Percentiles rank a stretch among this genome's conserved stretches.
These are phyloP conservation scores for Suillus weaverae DNA, from an alignment of 768 basidiomycete genomes.

Conservation along the genomic window DNA sequence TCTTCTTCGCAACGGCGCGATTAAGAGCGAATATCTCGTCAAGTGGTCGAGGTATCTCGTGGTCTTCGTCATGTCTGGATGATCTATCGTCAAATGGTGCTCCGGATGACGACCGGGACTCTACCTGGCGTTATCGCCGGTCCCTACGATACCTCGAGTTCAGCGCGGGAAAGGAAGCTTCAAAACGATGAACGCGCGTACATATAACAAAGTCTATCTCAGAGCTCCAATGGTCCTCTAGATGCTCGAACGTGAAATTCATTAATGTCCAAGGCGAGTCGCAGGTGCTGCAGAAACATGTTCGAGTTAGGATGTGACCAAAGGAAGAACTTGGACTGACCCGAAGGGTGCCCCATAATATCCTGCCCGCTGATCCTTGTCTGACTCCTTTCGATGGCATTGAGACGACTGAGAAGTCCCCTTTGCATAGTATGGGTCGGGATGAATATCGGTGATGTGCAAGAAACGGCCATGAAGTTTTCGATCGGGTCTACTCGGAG, in stretches of 20 bases:
- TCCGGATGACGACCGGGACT: not conserved
- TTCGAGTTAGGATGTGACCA: not conserved
- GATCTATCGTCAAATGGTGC: not conserved
- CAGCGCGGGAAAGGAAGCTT: not conserved
- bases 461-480: conserved; percentile 73
- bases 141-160: conserved; percentile 47
- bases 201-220: conserved; percentile 92
- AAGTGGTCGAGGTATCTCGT: conserved; percentile 74
- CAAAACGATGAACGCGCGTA: conserved; percentile 33
- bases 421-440: conserved; percentile 63
- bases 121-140: conserved; percentile 74
- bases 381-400: conserved; percentile 64
- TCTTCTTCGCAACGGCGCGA: conserved; percentile 59
- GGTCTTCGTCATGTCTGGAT: conserved; percentile 81
- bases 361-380: conserved; percentile 54
- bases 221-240: conserved; percentile 76
- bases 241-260: conserved; percentile 78
- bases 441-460: conserved; percentile 85
- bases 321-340: conserved; percentile 40
- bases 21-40: conserved; percentile 81
- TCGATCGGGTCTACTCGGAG: conserved; percentile 20
- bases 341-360: conserved; percentile 69
- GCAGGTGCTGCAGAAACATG: conserved; percentile 46
- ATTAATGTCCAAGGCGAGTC: conserved; percentile 81
- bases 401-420: conserved; percentile 55